Evolutionary conservation across 1,284 basidiomycete genomes (phyloP), one percentile per base, ranked within the genome.

Genomic region (Lignosus rhinocerotis): DNA sequence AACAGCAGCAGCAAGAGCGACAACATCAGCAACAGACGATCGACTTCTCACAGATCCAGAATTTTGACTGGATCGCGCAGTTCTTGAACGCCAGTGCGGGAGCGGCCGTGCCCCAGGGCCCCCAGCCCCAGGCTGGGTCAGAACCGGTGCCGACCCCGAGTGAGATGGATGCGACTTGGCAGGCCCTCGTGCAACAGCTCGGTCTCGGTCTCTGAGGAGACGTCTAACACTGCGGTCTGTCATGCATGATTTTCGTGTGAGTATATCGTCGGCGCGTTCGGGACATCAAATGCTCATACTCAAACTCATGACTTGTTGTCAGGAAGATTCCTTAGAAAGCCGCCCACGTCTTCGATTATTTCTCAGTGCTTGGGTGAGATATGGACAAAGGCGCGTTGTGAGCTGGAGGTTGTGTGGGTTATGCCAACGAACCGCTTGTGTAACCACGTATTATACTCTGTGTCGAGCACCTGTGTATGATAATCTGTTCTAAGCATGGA

Each of bases 101-200:
- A 14, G 34, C 57, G 12, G 41, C 50, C 10, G 14, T 55, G 30
- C 16, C 36, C 0, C 50, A 51, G 45, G 52, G 55, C 17, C 62
- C 72, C 14, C 57, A 55, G 43, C 50, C 44, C 25, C 55, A 50
- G 49, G 45, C 46, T 17, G 41, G 34, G 7, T 33, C 51, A 11
- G 48, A 47, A 21, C 68, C 76, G 1, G 72, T 78, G 45, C 59
- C 58, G 2, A 55, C 53, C 17, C 49, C 33, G 9, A 58, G 44
- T 12, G 59, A 64, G 42, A 63, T 86, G 56, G 85, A 88, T 66
- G 73, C 83, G 11, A 80, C 82, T 0, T 88, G 86, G 86, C 81
- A 84, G 67, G 80, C 76, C 57, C 83, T 88, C 53, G 82, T 86
- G 49, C 82, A 86, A 66, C 86, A 88, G 65, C 74, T 88, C 50